These are phyloP conservation scores for Cladorrhinum sp. DNA, from an alignment of 2,329 filamentous ascomycete genomes.

Conservation along the genomic window DNA sequence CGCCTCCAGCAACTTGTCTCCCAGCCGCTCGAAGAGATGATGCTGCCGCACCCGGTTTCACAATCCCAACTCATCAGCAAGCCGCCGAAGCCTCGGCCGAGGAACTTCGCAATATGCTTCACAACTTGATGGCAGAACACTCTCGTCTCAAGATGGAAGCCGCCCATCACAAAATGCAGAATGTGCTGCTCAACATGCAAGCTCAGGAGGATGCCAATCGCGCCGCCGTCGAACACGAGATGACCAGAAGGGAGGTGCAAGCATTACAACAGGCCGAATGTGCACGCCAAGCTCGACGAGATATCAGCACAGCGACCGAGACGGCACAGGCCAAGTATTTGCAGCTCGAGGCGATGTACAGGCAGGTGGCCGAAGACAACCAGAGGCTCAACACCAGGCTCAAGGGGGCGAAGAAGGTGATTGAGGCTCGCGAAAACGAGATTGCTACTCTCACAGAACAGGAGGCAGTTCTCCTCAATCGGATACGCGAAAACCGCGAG, in stretches of 20 bases:
- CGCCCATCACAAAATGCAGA: constrained; percentile 87
- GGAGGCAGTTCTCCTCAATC: constrained; percentile 71
- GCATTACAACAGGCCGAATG: constrained; percentile 74
- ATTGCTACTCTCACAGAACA: constrained; percentile 69
- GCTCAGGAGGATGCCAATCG: constrained; percentile 81
- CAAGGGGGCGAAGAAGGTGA: constrained; percentile 71
- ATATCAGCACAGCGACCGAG: constrained; percentile 51
- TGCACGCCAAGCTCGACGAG: constrained; percentile 57
- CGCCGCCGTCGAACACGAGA: constrained; percentile 85
- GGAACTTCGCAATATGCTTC: constrained; percentile 56
- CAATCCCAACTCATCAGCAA: constrained; percentile 47
- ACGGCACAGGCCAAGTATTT: constrained; percentile 53
- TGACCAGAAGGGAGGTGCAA: constrained; percentile 84
- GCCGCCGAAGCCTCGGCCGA: constrained; percentile 52
- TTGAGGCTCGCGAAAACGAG: constrained; percentile 74
- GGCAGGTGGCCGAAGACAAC: constrained; percentile 65
- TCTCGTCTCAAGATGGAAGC: constrained; percentile 71
- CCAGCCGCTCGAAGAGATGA: constrained; percentile 33
- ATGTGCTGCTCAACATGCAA: constrained; percentile 78
- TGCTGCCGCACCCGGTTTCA: constrained; percentile 38
- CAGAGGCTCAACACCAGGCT: constrained; percentile 61
- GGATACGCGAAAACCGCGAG: constrained; percentile 86
- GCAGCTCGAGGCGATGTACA: constrained; percentile 64
- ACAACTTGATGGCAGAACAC: constrained; percentile 53
- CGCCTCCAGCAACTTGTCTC: constrained; percentile 50